Percentiles rank a stretch among this genome's conserved stretches.
Conservation (phyloP, 2,329 filamentous ascomycete species). For the Ceratocystiopsis brevicomis region DNA sequence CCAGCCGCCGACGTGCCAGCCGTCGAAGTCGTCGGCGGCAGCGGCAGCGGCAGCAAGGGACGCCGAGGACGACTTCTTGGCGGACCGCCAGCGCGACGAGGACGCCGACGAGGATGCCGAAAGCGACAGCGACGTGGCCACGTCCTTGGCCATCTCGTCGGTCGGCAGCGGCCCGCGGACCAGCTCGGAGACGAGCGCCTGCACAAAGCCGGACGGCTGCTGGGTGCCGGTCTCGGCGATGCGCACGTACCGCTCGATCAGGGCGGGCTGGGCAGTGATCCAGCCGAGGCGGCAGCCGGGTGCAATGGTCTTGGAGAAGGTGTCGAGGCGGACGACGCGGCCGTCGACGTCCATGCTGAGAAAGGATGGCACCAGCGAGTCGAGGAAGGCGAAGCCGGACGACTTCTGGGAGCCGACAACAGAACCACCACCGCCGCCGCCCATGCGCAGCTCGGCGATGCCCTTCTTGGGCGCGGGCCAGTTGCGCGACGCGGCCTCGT, state of each 20-base stretch:
- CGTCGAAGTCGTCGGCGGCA: conserved; percentile 16
- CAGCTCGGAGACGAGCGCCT: conserved; percentile 60
- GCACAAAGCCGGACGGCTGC: conserved; percentile 77
- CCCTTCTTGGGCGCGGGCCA: conserved; percentile 14
- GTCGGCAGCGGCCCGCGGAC: conserved; percentile 51
- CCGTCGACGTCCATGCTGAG: conserved; percentile 68
- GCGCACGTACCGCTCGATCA: conserved; percentile 49
- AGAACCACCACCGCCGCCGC: conserved; percentile 12
- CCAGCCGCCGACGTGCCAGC: conserved; percentile 75
- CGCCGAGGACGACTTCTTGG: no score
- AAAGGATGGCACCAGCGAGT: conserved; percentile 68
- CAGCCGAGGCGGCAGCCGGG: conserved; percentile 81
- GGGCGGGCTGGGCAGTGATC: conserved; percentile 65
- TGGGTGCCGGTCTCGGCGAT: conserved; percentile 65
- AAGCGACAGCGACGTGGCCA: not conserved
- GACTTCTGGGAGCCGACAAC: conserved; percentile 16
- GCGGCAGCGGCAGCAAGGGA: no score
- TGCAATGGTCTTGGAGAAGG: conserved; percentile 83
- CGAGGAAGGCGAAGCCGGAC: conserved; percentile 58
- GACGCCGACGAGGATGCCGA: conserved; percentile 2
- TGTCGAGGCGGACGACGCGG: conserved; percentile 75
- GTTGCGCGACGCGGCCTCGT: conserved; percentile 29
- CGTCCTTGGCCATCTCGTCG: not conserved
- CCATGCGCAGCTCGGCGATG: conserved; percentile 7
- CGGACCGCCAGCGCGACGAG: no score